phyloP scores from a whole-genome alignment of 2,329 filamentous ascomycete species.

The Sporothrix inflata region DNA sequence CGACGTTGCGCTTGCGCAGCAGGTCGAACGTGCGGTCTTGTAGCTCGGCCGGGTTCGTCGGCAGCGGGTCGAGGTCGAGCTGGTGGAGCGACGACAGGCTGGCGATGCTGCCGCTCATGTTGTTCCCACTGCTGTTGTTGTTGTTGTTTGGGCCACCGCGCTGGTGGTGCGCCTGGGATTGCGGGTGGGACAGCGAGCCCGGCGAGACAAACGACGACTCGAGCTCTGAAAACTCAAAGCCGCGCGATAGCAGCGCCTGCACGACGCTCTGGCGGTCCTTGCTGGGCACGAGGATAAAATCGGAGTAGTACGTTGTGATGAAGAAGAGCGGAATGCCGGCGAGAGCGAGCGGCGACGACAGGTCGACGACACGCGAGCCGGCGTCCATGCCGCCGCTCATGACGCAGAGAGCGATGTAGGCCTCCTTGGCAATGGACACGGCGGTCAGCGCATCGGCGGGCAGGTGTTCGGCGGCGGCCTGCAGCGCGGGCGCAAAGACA shows the following conservation, averaged over 20 bases:
- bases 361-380: slow-evolving; percentile 84
- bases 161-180: slow-evolving; percentile 31
- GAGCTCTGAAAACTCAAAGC: slow-evolving; percentile 79
- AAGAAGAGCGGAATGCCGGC: slow-evolving; percentile 97
- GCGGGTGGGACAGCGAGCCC: slow-evolving; percentile 42
- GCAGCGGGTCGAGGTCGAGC: slow-evolving; percentile 64
- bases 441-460: slow-evolving; percentile 54
- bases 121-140: slow-evolving; percentile 45
- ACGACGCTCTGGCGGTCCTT: slow-evolving; percentile 75
- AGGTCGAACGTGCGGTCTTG: slow-evolving; percentile 80
- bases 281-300: slow-evolving; percentile 89
- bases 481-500: slow-evolving; percentile 74
- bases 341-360: slow-evolving; percentile 87
- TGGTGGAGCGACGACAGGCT: slow-evolving; percentile 47
- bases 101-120: slow-evolving; percentile 25
- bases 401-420: slow-evolving; percentile 87
- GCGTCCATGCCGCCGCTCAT: slow-evolving; percentile 89
- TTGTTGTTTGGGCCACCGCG: slow-evolving; percentile 31
- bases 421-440: slow-evolving; percentile 77
- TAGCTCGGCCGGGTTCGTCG: slow-evolving; percentile 76
- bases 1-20: slow-evolving; percentile 76
- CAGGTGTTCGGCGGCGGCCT: slow-evolving; percentile 50
- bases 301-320: slow-evolving; percentile 96
- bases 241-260: slow-evolving; percentile 73
- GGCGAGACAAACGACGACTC: slow-evolving; percentile 69